Evolutionary conservation across 2,329 filamentous ascomycete genomes (phyloP), one percentile per base, ranked within the genome.

Genomic region (Metarhizium humberi): DNA sequence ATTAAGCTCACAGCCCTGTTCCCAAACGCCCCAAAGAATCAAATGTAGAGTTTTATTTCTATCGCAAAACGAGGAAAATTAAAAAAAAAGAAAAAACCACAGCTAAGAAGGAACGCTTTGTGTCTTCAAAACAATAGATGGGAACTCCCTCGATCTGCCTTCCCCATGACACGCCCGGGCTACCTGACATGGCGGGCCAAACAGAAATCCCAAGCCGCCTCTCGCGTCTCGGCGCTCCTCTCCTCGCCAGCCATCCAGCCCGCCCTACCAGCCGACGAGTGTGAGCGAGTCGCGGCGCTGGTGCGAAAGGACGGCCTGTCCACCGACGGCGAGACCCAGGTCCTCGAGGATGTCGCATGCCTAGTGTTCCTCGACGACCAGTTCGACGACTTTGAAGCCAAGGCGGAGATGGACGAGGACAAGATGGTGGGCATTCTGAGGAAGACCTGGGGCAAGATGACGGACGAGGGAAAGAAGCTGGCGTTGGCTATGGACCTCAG

Each of bases 341-440:
- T 82, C 6, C 75, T 95, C 58, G 90, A 95, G 73, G 90, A 95
- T 71, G 87, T 90, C 49, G 90, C 90, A 3, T 95, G 90, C 66
- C 72, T 95, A 55, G 90, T 95, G 32, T 95, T 95, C 67, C 72
- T 95, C 60, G 90, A 94, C 67, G 89, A 92, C 67, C 88, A 94
- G 66, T 87, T 95, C 59, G 90, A 92, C 63, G 81, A 80, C 52
- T 95, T 94, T 70, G 86, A 90, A 75, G 77, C 69, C 61, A 76
- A 79, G 66, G 78, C 81, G 32, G 78, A 85, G 54, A 67, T 78
- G 16, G 87, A 90, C 64, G 88, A 92, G 71, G 85, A 84, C 52
- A 95, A 94, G 77, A 83, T 90, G 57, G 67, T 92, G 20, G 73
- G 72, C 18, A 89, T 90, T 60, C 66, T 90, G 67, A 74, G 74